These are phyloP conservation scores for Dentipellis fragilis DNA, from an alignment of 768 basidiomycete genomes.

Conservation along the genomic window DNA sequence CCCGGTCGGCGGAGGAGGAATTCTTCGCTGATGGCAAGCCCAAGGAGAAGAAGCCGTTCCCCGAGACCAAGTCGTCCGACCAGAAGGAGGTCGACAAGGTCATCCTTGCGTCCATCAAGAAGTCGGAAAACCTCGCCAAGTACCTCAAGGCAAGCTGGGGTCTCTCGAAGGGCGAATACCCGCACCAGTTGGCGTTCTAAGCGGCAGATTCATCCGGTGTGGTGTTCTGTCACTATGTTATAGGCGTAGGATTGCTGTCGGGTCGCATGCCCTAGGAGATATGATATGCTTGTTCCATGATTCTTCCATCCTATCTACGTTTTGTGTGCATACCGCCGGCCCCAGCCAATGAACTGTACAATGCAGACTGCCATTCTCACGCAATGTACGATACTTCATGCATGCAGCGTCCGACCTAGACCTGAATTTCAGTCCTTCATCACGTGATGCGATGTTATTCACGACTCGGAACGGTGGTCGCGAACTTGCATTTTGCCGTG, in stretches of 20 bases:
- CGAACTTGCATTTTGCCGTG: too few species aligned
- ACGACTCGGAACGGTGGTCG: too few species aligned
- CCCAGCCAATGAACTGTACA: too few species aligned
- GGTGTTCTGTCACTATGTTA: conserved; percentile 7
- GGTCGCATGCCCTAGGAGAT: conserved; percentile 6
- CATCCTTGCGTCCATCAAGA: conserved; percentile 78
- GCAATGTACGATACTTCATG: neutral
- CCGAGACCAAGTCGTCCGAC: conserved; percentile 79
- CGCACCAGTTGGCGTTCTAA: conserved; percentile 89
- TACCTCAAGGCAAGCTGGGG: conserved; percentile 92
- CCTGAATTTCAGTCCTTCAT: too few species aligned
- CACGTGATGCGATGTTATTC: too few species aligned
- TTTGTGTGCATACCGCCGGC: too few species aligned
- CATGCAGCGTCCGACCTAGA: too few species aligned
- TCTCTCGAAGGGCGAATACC: conserved; percentile 93
- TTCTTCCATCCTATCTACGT: neutral
- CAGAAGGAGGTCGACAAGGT: conserved; percentile 84
- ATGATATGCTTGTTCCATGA: neutral
- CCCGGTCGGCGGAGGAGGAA: conserved; percentile 85
- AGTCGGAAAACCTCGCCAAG: conserved; percentile 82
- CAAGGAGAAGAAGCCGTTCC: conserved; percentile 78
- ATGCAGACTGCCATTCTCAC: neutral
- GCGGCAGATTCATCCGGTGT: neutral
- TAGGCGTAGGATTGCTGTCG: conserved; percentile 7
- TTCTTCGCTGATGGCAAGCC: conserved; percentile 94